phyloP scores from a whole-genome alignment of 2,329 filamentous ascomycete genomes.

The Aspergillus terreus region DNA sequence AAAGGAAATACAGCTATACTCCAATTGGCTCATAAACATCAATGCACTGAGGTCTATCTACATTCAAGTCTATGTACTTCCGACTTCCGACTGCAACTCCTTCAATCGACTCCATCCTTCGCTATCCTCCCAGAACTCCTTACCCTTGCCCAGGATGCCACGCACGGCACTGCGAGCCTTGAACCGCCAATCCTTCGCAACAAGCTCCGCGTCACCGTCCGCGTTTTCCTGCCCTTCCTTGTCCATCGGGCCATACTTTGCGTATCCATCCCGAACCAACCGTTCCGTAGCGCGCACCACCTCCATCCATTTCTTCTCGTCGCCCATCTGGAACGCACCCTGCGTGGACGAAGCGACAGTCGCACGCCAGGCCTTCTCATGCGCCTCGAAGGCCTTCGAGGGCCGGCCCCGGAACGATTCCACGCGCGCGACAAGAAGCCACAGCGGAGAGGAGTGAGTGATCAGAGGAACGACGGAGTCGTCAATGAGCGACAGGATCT shows the following conservation, averaged over 20 bases:
- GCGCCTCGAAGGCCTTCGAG: slow-evolving; percentile 69
- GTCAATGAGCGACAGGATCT: slow-evolving; percentile 69
- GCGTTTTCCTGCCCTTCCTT: slow-evolving; percentile 50
- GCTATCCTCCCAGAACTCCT: slow-evolving; percentile 75
- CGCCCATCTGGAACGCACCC: slow-evolving; percentile 49
- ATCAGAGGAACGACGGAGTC: slow-evolving; percentile 75
- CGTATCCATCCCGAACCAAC: slow-evolving; percentile 71
- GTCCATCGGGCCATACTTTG: slow-evolving; percentile 67
- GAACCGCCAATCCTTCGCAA: slow-evolving; percentile 79
- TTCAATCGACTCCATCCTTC: slow-evolving; percentile 39
- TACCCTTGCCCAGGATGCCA: slow-evolving; percentile 77
- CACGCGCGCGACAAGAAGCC: slow-evolving; percentile 68
- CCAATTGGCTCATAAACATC: too few relatives aligned
- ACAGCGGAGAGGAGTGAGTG: slow-evolving; percentile 72
- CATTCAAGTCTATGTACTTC: slow-evolving; percentile 8
- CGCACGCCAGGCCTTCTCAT: slow-evolving; percentile 87
- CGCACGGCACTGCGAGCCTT: slow-evolving; percentile 83
- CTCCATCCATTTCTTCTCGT: slow-evolving; percentile 63
- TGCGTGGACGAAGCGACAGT: slow-evolving; percentile 47
- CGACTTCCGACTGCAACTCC: slow-evolving; percentile 35
- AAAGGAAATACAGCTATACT: too few relatives aligned
- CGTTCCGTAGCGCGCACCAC: slow-evolving; percentile 77
- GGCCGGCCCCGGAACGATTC: slow-evolving; percentile 71
- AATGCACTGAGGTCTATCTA: background rate
- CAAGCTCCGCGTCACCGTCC: slow-evolving; percentile 52